These are phyloP conservation scores for Parasarocladium wereldwijsianum DNA, from an alignment of 2,329 filamentous ascomycete genomes.

Conservation along the genomic window DNA sequence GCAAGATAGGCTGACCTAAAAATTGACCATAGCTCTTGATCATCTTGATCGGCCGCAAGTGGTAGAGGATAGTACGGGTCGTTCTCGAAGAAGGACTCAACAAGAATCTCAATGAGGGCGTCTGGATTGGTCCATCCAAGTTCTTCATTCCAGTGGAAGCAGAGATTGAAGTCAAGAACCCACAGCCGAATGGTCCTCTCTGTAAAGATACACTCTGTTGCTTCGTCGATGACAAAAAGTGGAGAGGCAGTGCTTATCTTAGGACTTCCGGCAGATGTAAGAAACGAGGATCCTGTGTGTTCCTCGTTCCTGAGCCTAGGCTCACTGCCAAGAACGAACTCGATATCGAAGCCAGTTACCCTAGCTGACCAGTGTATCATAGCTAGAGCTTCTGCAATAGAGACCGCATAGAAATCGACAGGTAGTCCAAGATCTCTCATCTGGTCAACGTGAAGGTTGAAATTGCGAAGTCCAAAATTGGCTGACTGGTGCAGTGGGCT, in stretches of 20 bases:
- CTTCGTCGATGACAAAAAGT: constrained; percentile 6
- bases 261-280: no score
- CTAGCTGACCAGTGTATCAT: constrained; percentile 11
- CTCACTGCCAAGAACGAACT: constrained; percentile 10
- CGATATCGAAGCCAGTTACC: constrained; percentile 10
- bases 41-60: constrained; percentile 5
- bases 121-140: constrained; percentile 6
- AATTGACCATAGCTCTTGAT: constrained; percentile 7
- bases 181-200: constrained; percentile 9
- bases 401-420: constrained; percentile 5
- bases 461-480: constrained; percentile 10
- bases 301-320: background rate
- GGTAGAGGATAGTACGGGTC: constrained; percentile 13
- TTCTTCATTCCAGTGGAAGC: constrained; percentile 8
- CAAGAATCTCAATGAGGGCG: constrained; percentile 7
- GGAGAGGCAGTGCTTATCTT: no score
- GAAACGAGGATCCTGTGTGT: background rate
- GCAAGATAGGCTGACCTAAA: constrained; percentile 4
- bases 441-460: constrained; percentile 10
- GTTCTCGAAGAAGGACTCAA: constrained; percentile 11
- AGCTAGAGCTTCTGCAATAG: constrained; percentile 11
- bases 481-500: constrained; percentile 3
- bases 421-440: constrained; percentile 7
- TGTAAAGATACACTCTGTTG: constrained; percentile 2
- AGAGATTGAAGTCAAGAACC: constrained; percentile 16